phyloP scores from a whole-genome alignment of 2,329 filamentous ascomycete species.

The Pseudovirgaria hyperparasitica region DNA sequence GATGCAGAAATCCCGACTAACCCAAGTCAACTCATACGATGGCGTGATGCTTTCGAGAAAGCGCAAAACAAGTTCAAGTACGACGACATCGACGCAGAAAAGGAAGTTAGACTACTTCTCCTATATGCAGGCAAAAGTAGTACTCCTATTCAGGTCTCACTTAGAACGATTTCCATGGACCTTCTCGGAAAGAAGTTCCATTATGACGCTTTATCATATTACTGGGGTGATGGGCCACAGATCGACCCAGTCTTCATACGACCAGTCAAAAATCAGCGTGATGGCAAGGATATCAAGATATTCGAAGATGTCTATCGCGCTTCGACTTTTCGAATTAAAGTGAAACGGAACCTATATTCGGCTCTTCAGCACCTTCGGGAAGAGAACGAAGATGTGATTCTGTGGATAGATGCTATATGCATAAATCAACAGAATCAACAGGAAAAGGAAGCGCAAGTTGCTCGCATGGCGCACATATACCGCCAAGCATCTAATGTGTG shows the following conservation, averaged over 20 bases:
- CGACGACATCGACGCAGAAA: no score
- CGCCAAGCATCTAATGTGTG: constrained; percentile 3
- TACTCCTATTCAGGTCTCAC: background rate
- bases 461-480: constrained; percentile 9
- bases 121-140: no score
- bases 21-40: no score
- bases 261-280: no score
- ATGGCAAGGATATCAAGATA: no score
- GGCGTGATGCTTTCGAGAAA: no score
- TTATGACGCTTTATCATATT: constrained; percentile 4
- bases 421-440: constrained; percentile 13
- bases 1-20: no score
- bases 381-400: background rate
- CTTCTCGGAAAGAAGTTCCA: background rate
- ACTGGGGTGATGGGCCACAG: constrained; percentile 3
- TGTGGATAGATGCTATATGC: constrained; percentile 19
- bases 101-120: no score
- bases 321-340: no score
- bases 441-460: constrained; percentile 13
- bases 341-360: constrained; percentile 5
- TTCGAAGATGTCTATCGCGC: no score
- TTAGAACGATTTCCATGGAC: background rate
- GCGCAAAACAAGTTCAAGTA: no score
- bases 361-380: constrained; percentile 6
- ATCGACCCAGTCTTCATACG: background rate